Evolutionary conservation across 1,284 basidiomycete species (phyloP).

Genomic region (Rugosomyces carneus): DNA sequence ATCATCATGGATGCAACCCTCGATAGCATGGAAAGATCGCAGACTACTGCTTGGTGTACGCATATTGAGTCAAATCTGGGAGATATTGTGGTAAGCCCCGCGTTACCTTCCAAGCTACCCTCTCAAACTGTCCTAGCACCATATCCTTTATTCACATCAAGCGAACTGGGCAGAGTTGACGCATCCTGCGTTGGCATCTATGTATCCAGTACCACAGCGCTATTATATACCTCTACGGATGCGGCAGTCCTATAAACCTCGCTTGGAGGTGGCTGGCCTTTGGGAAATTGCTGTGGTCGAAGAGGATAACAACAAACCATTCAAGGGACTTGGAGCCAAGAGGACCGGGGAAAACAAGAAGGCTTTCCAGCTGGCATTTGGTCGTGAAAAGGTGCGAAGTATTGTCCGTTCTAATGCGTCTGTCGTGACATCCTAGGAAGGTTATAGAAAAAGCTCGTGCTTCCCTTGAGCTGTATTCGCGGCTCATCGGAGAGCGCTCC

Average conservation of each 20-base stretch:
- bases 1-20: slow-evolving; percentile 42
- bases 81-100: slow-evolving; percentile 55
- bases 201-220: slow-evolving; percentile 60
- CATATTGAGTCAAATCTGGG: slow-evolving; percentile 64
- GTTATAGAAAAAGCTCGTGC: slow-evolving; percentile 53
- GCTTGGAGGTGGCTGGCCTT: slow-evolving; percentile 56
- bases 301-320: slow-evolving; percentile 34
- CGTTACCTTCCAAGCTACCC: neutral
- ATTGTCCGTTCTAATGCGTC: neutral
- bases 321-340: slow-evolving; percentile 24
- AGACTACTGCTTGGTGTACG: slow-evolving; percentile 53
- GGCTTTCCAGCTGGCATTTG: slow-evolving; percentile 46
- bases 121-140: slow-evolving; percentile 31
- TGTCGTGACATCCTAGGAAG: slow-evolving; percentile 27
- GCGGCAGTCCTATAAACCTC: slow-evolving; percentile 45
- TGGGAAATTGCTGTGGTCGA: slow-evolving; percentile 49
- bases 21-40: slow-evolving; percentile 39
- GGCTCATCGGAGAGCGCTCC: slow-evolving; percentile 42
- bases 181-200: slow-evolving; percentile 44
- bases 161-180: slow-evolving; percentile 59
- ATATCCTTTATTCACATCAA: slow-evolving; percentile 54
- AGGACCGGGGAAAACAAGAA: slow-evolving; percentile 30
- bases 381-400: slow-evolving; percentile 54
- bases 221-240: slow-evolving; percentile 68
- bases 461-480: slow-evolving; percentile 50